Percentiles rank a stretch among this genome's conserved stretches.
Conservation (phyloP, 805 yeast genomes). For the Candida coleopterorum region DNA sequence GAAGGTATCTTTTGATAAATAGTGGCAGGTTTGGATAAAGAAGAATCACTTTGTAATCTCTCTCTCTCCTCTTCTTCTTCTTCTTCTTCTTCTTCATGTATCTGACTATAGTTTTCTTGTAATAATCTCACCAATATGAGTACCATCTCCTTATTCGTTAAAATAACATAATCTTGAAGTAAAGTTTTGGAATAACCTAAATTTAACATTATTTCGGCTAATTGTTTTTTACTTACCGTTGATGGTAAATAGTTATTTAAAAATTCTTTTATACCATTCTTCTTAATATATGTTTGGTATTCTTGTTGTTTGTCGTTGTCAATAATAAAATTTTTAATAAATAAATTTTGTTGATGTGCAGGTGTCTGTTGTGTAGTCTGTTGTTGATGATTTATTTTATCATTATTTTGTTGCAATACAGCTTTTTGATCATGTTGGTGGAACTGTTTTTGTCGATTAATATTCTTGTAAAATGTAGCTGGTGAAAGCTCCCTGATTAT, state of each 20-base stretch:
- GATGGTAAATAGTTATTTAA: conserved; percentile 12
- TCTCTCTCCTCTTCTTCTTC: background rate
- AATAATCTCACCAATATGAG: conserved; percentile 10
- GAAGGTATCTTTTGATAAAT: background rate
- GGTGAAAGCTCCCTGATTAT: background rate
- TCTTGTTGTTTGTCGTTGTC: conserved; percentile 5
- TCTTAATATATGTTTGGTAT: conserved; percentile 12
- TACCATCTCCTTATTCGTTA: conserved; percentile 9
- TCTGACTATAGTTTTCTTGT: conserved; percentile 1
- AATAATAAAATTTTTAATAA: background rate
- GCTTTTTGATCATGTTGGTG: background rate
- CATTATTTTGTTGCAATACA: background rate
- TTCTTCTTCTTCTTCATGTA: background rate
- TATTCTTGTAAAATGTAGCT: background rate
- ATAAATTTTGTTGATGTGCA: background rate
- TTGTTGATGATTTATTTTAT: background rate
- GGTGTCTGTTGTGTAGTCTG: background rate
- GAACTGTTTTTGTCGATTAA: background rate
- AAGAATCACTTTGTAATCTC: background rate
- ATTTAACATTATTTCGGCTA: conserved; percentile 13
- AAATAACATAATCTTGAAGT: conserved; percentile 6
- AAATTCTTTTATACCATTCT: conserved; percentile 13
- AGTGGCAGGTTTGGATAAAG: background rate
- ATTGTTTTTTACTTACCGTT: conserved; percentile 11
- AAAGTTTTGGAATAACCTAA: conserved; percentile 13